Conservation (phyloP, 2,329 filamentous ascomycete species). For the Pestalotiopsis sp. region DNA sequence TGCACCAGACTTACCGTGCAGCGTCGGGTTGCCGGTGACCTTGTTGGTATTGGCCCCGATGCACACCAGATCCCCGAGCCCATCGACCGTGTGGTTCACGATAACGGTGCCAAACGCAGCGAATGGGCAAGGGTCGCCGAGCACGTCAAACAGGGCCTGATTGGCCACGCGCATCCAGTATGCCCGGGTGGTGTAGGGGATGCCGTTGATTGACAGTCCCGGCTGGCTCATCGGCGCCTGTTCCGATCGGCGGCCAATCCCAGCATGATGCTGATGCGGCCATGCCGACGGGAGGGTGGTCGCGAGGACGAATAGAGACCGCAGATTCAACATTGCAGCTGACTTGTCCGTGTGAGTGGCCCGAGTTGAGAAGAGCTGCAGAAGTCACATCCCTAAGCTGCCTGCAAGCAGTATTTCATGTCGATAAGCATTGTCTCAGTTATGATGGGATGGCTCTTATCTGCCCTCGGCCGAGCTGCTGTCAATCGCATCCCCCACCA, state of each 20-base stretch:
- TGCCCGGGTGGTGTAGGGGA: conserved; percentile 39
- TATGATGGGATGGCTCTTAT: background rate
- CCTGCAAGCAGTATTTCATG: background rate
- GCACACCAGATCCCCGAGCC: conserved; percentile 49
- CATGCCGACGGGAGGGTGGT: background rate
- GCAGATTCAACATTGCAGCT: background rate
- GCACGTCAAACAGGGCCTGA: conserved; percentile 30
- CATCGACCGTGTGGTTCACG: conserved; percentile 54
- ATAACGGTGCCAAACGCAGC: conserved; percentile 55
- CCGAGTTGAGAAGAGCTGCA: background rate
- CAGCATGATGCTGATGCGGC: conserved; percentile 10
- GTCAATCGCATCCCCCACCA: background rate
- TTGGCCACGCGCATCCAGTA: conserved; percentile 58
- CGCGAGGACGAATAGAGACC: background rate
- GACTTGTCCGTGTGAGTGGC: background rate
- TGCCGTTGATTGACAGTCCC: conserved; percentile 15
- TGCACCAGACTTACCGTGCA: conserved; percentile 44
- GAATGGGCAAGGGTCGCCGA: conserved; percentile 54
- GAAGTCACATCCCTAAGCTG: background rate
- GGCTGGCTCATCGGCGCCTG: conserved; percentile 10
- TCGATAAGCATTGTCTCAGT: background rate
- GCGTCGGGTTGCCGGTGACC: conserved; percentile 49
- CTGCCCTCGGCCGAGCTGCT: conserved; percentile 6
- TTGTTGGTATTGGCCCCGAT: conserved; percentile 49
- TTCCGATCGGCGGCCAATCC: conserved; percentile 11